Base-by-base conservation (phyloP, 2,329 filamentous ascomycete genomes). In the Drechslera avenae region DNA sequence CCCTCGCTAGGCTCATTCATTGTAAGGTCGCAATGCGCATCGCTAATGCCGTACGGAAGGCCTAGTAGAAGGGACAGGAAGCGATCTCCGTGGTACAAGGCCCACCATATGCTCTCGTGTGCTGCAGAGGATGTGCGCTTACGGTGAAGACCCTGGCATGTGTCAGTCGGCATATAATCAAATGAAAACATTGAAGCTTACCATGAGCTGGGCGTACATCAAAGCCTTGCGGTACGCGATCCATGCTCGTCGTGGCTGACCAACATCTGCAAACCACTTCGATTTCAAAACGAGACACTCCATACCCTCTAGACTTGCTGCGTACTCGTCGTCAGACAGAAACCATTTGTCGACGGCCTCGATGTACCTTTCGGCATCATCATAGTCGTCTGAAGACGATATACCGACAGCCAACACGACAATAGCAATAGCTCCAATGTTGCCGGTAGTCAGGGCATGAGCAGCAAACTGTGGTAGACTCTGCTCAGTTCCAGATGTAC, bases 241-340 rank as follows among this genome's bases (percentile, higher is more conserved):
- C 83, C 83, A 86, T 1, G 80, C 78, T 54, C 79, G 76, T 30
- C 80, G 77, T 9, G 83, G 81, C 34, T 79, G 78, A 2, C 83
- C 83, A 53, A 82, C 78, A 49, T 83, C 80, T 43, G 82, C 70
- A 54, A 81, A 79, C 54, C 80, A 76, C 59, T 83, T 84, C 10
- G 76, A 73, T 33, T 79, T 73, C 10, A 85, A 63, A 40, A 79
- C 69, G 34, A 81, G 73, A 41, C 78, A 80, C 61, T 85, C 81
- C 48, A 85, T 74, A 3, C 78, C 79, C 41, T 83, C 78, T 0
- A 83, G 57, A 1, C 76, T 81, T 8, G 77, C 76, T 12, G 76
- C 75, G 48, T 78, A 77, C 39, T 81, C 77, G 46, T 82, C 79
- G 45, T 81, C 77, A 10, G 74, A 72, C 10, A 79, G 64, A 13